Evolutionary conservation across 164 flowering plant species (phyloP), one percentile per base, ranked within the genome.

Genomic region (Amborella trichopoda): DNA sequence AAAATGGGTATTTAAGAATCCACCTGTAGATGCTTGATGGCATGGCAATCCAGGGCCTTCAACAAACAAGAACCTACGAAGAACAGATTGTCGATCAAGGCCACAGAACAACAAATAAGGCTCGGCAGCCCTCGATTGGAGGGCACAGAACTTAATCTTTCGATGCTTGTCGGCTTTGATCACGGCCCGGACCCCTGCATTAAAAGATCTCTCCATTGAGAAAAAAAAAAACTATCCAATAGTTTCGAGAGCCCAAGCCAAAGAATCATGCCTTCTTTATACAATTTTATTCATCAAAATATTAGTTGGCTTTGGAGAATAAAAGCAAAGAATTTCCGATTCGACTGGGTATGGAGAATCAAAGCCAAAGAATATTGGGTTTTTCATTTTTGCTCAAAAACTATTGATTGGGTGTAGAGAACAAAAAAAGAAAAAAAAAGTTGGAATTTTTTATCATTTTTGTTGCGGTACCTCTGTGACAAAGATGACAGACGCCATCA

Each of bases 401-500:
- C 14, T 18, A 46, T 19, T 41, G n/a, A 26, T 17, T n/a, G 4
- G 2, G 19, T 28, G 18, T 4, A 32, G 12, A 28, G 18, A 32
- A 43, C 9, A 17, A 10, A 16, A 53, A 22, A 51, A 45, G 18
- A 6, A 28, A 23, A 8, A 11, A 8, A 18, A 37, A n/a, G n/a
- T n/a, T n/a, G n/a, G n/a, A n/a, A n/a, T n/a, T n/a, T n/a, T n/a
- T n/a, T n/a, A n/a, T n/a, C n/a, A n/a, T n/a, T n/a, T n/a, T n/a
- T n/a, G n/a, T n/a, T n/a, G n/a, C n/a, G 4, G 2, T 55, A 88
- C 95, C 93, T 5, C 56, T 20, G 64, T 84, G 93, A 55, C 97
- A 89, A 61, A 89, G 93, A 61, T 75, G 94, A 68, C 97, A 88
- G 48, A 82, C 87, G 36, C 97, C 97, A 55, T 89, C 97, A 46